phyloP scores from a whole-genome alignment of 2,329 filamentous ascomycete genomes.

The Pseudopithomyces maydicus region DNA sequence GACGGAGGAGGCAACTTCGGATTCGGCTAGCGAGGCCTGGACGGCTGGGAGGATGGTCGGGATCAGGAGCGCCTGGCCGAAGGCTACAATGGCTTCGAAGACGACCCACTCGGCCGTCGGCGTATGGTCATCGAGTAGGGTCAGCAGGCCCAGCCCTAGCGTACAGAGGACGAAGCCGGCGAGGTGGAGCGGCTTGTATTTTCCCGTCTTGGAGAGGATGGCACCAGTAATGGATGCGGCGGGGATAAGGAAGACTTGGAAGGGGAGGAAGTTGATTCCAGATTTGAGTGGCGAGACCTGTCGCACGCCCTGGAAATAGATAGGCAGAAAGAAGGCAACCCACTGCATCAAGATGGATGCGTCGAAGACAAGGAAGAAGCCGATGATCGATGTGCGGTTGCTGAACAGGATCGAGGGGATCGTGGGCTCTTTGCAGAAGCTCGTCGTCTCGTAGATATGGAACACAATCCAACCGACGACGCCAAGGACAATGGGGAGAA shows the following conservation, averaged over 20 bases:
- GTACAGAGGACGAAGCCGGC: slow-evolving; percentile 8
- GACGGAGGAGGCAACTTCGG: slow-evolving; percentile 15
- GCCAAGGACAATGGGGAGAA: slow-evolving; percentile 52
- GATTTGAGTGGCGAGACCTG: slow-evolving; percentile 4
- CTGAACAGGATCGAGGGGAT: slow-evolving; percentile 50
- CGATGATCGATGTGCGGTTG: slow-evolving; percentile 42
- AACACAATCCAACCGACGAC: slow-evolving; percentile 42
- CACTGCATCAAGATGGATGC: slow-evolving; percentile 45
- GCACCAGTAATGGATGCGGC: slow-evolving; percentile 6
- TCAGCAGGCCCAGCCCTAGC: slow-evolving; percentile 15
- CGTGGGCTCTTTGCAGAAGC: slow-evolving; percentile 9
- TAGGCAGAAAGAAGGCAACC: slow-evolving; percentile 48
- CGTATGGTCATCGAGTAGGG: slow-evolving; percentile 10
- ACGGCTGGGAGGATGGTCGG: slow-evolving; percentile 15
- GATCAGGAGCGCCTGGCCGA: slow-evolving; percentile 13
- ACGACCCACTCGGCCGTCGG: slow-evolving; percentile 15
- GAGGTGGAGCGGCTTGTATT: slow-evolving; percentile 18
- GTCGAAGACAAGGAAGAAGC: slow-evolving; percentile 45
- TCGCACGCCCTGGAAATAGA: slow-evolving; percentile 27
- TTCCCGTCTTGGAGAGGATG: slow-evolving; percentile 26
- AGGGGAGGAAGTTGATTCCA: slow-evolving; percentile 15
- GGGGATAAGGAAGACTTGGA: slow-evolving; percentile 7
- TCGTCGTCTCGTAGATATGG: slow-evolving; percentile 43
- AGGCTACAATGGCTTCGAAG: slow-evolving; percentile 15
- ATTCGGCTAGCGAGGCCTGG: slow-evolving; percentile 14